Evolutionary conservation across 2,329 filamentous ascomycete species (phyloP).

Genomic region (Biscogniauxia marginata): DNA sequence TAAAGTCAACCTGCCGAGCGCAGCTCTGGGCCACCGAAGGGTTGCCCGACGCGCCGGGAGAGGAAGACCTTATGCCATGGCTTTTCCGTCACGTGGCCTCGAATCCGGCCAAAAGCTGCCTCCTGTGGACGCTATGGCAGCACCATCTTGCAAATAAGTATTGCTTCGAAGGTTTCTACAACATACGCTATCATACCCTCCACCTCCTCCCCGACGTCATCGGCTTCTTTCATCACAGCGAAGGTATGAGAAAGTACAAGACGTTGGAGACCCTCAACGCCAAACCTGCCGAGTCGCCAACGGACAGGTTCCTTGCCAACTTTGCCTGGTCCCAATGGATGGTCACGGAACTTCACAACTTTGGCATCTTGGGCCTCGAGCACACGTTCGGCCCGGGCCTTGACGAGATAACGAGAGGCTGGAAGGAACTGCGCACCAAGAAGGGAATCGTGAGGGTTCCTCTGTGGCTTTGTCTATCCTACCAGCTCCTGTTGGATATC

Average conservation of each 20-base stretch:
- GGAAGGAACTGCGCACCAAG: background rate
- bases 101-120: background rate
- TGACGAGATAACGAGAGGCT: background rate
- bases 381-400: background rate
- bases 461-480: background rate
- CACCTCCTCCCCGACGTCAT: too few relatives aligned
- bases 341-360: background rate
- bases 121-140: background rate
- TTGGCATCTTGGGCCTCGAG: background rate
- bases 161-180: background rate
- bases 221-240: too few relatives aligned
- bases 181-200: background rate
- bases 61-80: background rate
- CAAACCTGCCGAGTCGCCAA: too few relatives aligned
- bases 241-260: too few relatives aligned
- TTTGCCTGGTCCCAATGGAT: background rate
- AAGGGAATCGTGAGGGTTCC: background rate
- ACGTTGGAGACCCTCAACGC: background rate
- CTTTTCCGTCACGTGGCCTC: background rate
- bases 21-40: background rate
- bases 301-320: background rate
- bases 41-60: background rate
- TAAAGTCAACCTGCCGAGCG: background rate
- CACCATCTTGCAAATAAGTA: background rate
- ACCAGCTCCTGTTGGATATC: background rate